A percentile compares a stretch with the other conserved stretches of the same genome.
These are phyloP conservation scores for Aureobasidium sp. DNA, from an alignment of 2,329 filamentous ascomycete species.

Conservation along the genomic window DNA sequence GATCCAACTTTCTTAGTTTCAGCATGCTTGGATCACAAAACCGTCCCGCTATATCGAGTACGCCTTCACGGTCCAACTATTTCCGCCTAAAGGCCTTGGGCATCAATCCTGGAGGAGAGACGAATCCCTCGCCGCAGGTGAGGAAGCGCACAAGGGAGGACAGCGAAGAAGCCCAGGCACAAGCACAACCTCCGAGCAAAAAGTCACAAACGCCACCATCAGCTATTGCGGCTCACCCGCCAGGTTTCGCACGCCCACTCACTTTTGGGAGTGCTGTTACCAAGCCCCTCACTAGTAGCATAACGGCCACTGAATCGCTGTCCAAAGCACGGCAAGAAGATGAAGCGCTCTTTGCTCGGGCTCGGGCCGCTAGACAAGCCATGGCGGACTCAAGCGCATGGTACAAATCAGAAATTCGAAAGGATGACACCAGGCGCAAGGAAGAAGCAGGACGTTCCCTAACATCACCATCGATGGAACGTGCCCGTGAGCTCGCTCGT, in stretches of 20 bases:
- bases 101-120: slow-evolving; percentile 32
- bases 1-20: slow-evolving; percentile 28
- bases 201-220: slow-evolving; percentile 1
- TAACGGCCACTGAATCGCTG: not conserved
- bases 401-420: slow-evolving; percentile 12
- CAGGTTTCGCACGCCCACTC: not conserved
- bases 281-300: not conserved
- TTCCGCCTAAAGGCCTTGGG: slow-evolving; percentile 46
- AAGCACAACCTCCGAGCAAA: not conserved
- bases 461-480: slow-evolving; percentile 27
- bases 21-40: slow-evolving; percentile 13
- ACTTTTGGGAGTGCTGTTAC: not conserved
- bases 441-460: slow-evolving; percentile 17
- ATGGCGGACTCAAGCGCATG: slow-evolving; percentile 20
- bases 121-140: slow-evolving; percentile 24
- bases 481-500: slow-evolving; percentile 27
- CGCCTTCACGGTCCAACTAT: slow-evolving; percentile 33
- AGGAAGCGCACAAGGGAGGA: slow-evolving; percentile 19
- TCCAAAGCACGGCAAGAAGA: slow-evolving; percentile 23
- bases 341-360: slow-evolving; percentile 30
- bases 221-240: not conserved
- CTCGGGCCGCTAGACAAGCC: slow-evolving; percentile 26
- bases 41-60: slow-evolving; percentile 9
- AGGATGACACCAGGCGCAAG: slow-evolving; percentile 17
- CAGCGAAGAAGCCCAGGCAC: slow-evolving; percentile 12